A percentile compares a stretch with the other conserved stretches of the same genome.
Conservation (phyloP, 345 rosid genomes). For the Eucalyptus pauciflora region DNA sequence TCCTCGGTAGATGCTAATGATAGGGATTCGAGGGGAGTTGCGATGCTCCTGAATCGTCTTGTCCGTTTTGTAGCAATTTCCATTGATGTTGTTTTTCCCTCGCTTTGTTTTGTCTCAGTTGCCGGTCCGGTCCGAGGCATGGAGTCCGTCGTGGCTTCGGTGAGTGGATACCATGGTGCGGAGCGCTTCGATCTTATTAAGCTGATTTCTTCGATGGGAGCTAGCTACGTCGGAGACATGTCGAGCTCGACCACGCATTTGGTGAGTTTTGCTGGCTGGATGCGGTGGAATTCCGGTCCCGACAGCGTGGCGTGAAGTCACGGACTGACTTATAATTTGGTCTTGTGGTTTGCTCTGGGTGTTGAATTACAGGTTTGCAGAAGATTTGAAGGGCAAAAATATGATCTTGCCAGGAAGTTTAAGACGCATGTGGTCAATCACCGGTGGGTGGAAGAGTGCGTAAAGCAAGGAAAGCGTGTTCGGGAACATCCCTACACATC, state of each 20-base stretch:
- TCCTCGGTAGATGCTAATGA: not conserved
- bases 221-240: constrained; percentile 72
- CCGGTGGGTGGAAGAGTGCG: constrained; percentile 78
- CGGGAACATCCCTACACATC: constrained; percentile 47
- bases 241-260: constrained; percentile 63
- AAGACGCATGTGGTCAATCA: constrained; percentile 49
- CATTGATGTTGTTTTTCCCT: not conserved
- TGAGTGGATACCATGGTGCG: constrained; percentile 75
- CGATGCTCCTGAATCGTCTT: too few relatives aligned
- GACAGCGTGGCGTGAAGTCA: not conserved
- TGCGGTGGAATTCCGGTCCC: not conserved
- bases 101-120: not conserved
- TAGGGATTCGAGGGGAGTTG: too few relatives aligned
- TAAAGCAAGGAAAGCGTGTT: constrained; percentile 45
- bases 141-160: constrained; percentile 83
- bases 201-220: constrained; percentile 59
- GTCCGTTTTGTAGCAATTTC: not conserved
- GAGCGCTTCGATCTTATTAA: constrained; percentile 81
- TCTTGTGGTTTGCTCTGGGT: not conserved
- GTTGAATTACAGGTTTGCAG: constrained; percentile 48
- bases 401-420: constrained; percentile 50
- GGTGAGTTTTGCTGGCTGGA: constrained; percentile 20
- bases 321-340: not conserved
- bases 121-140: constrained; percentile 28
- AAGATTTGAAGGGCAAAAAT: constrained; percentile 72